Conservation (phyloP, 441 rosid species). For the Flueggea neowawraea region DNA sequence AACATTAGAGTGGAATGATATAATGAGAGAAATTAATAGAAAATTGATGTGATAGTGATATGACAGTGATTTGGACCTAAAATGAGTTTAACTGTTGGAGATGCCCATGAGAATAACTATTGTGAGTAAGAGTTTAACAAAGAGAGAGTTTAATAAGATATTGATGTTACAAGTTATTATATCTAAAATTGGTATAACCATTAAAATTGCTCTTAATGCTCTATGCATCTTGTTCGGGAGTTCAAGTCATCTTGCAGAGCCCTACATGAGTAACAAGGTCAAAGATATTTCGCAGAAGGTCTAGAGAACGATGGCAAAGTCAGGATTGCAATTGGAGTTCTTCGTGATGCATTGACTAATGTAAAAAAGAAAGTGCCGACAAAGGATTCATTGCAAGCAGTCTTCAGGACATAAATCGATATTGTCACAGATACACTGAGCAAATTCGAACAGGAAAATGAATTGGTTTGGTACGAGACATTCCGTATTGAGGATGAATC, state of each 20-base stretch:
- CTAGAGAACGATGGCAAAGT: slow-evolving; percentile 35
- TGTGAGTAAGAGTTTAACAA: too few species aligned
- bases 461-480: slow-evolving; percentile 52
- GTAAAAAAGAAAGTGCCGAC: slow-evolving; percentile 38
- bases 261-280: slow-evolving; percentile 62
- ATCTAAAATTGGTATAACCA: too few species aligned
- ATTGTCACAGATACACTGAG: slow-evolving; percentile 29
- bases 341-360: slow-evolving; percentile 40
- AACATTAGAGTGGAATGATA: too few species aligned
- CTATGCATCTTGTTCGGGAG: slow-evolving; percentile 35
- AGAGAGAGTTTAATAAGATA: too few species aligned
- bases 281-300: slow-evolving; percentile 41
- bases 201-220: too few species aligned
- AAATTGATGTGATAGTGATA: too few species aligned
- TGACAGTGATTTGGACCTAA: too few species aligned
- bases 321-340: slow-evolving; percentile 60
- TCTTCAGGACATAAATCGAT: slow-evolving; percentile 40
- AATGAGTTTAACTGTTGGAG: too few species aligned
- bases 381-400: slow-evolving; percentile 48
- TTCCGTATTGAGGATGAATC: slow-evolving; percentile 39
- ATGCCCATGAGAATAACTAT: too few species aligned
- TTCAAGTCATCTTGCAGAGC: slow-evolving; percentile 48
- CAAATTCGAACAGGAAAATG: slow-evolving; percentile 61
- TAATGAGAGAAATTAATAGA: too few species aligned
- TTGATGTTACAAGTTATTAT: too few species aligned